Evolutionary conservation across 1,139 yeast genomes (phyloP), one percentile per base, ranked within the genome.

Genomic region (Hansenula anomala): DNA sequence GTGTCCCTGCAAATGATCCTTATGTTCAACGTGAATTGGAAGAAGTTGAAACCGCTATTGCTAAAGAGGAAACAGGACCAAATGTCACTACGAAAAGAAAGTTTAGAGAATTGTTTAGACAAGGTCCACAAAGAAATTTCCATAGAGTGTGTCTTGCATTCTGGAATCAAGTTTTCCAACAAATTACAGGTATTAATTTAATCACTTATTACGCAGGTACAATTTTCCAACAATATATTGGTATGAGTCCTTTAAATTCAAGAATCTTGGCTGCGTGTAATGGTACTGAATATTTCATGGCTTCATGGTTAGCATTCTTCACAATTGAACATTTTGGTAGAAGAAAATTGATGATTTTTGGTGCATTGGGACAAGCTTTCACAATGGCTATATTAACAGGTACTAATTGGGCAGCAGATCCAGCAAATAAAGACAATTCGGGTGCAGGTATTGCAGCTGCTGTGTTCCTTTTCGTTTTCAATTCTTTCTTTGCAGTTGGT

Each of bases 141-240:
- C 58, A 59, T 55, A 31, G 33, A 31, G 33, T 23, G 6, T 36
- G 59, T 23, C 52, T 77, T 46, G 88, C 87, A 54, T 64, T 84
- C 7, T 76, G 83, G 6, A 67, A 82, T 35, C 76, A 74, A 54
- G 66, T 73, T 49, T 74, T 42, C 36, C 48, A 45, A 35, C 76
- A 71, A 56, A 67, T 71, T 51, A 69, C 74, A 38, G 77, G 83
- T 54, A 75, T 80, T 66, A 77, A 77, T 51, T 80, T 80, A 46
- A 78, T 78, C 43, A 77, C 75, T 50, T 77, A 77, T 60, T 79
- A 79, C 52, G 75, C 84, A 13, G 76, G 85, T 28, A 78, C 78
- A 36, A 64, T 79, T 52, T 78, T 78, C 54, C 71, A 78, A 59
- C 64, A 71, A 36, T 71, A 79, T 37, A 69, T 72, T 57, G 68